Percentiles rank a stretch among this genome's conserved stretches.
These are phyloP conservation scores for Artomyces pyxidatus DNA, from an alignment of 768 basidiomycete genomes.

Conservation along the genomic window DNA sequence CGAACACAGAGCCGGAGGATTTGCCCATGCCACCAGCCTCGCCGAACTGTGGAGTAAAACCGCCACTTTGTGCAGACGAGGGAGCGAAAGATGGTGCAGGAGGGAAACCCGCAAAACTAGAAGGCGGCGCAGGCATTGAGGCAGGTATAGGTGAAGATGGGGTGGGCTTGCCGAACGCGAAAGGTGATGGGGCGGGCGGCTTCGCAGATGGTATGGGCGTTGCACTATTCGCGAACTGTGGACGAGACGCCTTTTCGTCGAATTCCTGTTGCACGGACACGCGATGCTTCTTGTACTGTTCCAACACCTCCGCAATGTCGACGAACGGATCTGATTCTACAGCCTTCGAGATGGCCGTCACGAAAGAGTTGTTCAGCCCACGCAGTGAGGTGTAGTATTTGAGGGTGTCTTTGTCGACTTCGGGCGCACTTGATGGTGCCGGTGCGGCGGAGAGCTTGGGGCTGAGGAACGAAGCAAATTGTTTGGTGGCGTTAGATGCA, in stretches of 20 bases:
- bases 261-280: constrained; percentile 47
- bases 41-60: constrained; percentile 15
- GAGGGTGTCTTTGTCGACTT: constrained; percentile 23
- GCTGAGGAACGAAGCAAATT: constrained; percentile 15
- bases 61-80: constrained; percentile 18
- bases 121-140: constrained; percentile 31
- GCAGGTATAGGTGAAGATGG: constrained; percentile 7
- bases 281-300: constrained; percentile 53
- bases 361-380: constrained; percentile 62
- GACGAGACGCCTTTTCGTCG: constrained; percentile 26
- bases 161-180: constrained; percentile 27
- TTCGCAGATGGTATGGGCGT: background rate
- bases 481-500: constrained; percentile 14
- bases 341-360: constrained; percentile 48
- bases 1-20: constrained; percentile 14
- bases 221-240: constrained; percentile 1
- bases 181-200: constrained; percentile 17
- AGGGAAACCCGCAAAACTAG: constrained; percentile 29
- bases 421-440: constrained; percentile 1
- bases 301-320: constrained; percentile 49
- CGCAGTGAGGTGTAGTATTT: constrained; percentile 66
- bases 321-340: constrained; percentile 63
- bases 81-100: constrained; percentile 23
- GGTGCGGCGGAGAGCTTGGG: constrained; percentile 2
- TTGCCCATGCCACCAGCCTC: constrained; percentile 5